Base-by-base conservation (phyloP, 148 eudicot genomes). In the Agrostemma githago region DNA sequence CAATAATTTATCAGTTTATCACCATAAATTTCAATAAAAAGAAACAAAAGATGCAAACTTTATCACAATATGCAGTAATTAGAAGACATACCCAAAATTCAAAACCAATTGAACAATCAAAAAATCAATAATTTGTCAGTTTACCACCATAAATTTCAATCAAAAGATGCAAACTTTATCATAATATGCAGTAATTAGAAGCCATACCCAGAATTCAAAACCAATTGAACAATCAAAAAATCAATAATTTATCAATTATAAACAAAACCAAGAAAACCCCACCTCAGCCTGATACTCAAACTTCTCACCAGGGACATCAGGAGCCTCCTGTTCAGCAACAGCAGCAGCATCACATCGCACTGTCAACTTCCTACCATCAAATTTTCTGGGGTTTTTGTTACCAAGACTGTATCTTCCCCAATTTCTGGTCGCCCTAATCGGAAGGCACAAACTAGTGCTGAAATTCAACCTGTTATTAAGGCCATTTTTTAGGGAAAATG, bases 271-370 rank as follows among this genome's bases (percentile, higher is more conserved):
- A 64, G 38, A 11, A 8, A 61, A 75, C 72, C 89, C 79, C 82
- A 95, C 98, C 97, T 95, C 97, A 77, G 96, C 98, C 82, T 93
- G 96, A 70, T 93, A 93, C 79, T 93, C 94, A 74, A 83, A 84
- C 54, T 80, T 87, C 82, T 95, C 97, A 51, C 87, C 97, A 60
- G 85, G 62, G 9, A 84, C 71, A 71, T 90, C 91, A 66, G 92
- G 44, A 16, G 82, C 87, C 78, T 89, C 97, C 74, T 86, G 83
- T 64, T 88, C 98, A 66, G 96, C 90, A 38, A 90, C 98, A 73
- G 96, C 84, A 64, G 90, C 89, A 54, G 91, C 89, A 46, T 89
- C 96, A 69, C 96, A 89, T 54, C 89, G 84, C 63, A 89, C 92
- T 53, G 72, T 85, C 48, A 89, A 82, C 44, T 84, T 72, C 19